phyloP scores from a whole-genome alignment of 768 basidiomycete genomes.

The Russula vinacea region DNA sequence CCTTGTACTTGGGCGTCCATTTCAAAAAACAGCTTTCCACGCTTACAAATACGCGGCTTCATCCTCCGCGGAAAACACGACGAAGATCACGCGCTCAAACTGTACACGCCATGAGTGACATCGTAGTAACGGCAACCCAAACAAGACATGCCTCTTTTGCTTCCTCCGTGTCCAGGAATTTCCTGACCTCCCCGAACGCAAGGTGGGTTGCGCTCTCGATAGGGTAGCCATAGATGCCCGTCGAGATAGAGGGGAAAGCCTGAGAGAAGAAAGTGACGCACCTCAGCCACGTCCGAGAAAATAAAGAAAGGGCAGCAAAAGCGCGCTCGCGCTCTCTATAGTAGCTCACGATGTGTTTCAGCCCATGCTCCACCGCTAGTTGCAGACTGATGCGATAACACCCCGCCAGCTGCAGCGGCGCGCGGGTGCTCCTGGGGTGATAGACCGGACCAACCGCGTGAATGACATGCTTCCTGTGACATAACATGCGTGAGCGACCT shows the following conservation, averaged over 20 bases:
- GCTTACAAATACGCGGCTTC: conserved; percentile 63
- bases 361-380: conserved; percentile 55
- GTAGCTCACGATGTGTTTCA: conserved; percentile 61
- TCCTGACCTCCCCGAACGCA: conserved; percentile 57
- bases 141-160: conserved; percentile 39
- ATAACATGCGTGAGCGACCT: background rate
- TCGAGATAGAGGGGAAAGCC: conserved; percentile 82
- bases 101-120: conserved; percentile 19
- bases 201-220: conserved; percentile 68
- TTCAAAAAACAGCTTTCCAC: background rate
- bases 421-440: conserved; percentile 41
- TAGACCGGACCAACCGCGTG: conserved; percentile 83
- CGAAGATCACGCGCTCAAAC: conserved; percentile 72
- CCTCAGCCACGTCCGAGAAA: background rate
- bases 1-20: conserved; percentile 12
- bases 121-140: background rate
- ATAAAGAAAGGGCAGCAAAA: background rate
- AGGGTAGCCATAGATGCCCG: conserved; percentile 77
- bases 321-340: background rate
- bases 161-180: conserved; percentile 52
- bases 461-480: conserved; percentile 62
- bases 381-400: conserved; percentile 66
- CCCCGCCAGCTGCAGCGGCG: conserved; percentile 56
- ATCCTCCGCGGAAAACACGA: conserved; percentile 67
- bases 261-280: conserved; percentile 32